A percentile compares a stretch with the other conserved stretches of the same genome.
Conservation (phyloP, 805 yeast genomes). For the Monosporozyma siamensis region DNA sequence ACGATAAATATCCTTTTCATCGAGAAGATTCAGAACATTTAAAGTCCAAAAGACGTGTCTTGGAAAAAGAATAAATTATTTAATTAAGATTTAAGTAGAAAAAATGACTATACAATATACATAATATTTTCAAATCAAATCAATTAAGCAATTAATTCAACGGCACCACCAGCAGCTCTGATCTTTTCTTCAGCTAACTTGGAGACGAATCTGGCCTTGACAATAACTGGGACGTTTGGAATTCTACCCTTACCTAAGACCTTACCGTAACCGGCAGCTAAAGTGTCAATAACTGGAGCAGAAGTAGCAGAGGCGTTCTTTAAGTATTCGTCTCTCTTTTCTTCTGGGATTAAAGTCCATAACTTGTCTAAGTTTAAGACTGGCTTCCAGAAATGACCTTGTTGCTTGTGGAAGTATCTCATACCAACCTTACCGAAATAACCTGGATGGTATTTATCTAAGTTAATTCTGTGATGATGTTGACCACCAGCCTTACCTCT, state of each 20-base stretch:
- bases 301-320: constrained; percentile 73
- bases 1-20: not conserved
- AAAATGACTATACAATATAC: constrained; percentile 2
- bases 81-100: not conserved
- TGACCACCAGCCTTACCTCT: constrained; percentile 99
- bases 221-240: constrained; percentile 97
- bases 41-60: not conserved
- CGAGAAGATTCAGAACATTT: not conserved
- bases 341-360: constrained; percentile 93
- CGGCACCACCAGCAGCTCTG: constrained; percentile 99
- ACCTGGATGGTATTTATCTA: constrained; percentile 99
- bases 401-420: constrained; percentile 98
- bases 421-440: constrained; percentile 99
- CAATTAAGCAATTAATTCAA: constrained; percentile 93
- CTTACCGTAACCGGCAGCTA: constrained; percentile 99
- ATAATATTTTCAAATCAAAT: constrained; percentile 8
- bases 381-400: constrained; percentile 95
- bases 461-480: constrained; percentile 99
- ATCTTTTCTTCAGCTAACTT: constrained; percentile 99
- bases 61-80: constrained; percentile 1
- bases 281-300: constrained; percentile 98
- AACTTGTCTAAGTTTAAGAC: constrained; percentile 95
- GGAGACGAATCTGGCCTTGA: constrained; percentile 98
- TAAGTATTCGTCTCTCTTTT: constrained; percentile 89
- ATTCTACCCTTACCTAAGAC: constrained; percentile 98